Evolutionary conservation across 306 rosid species (phyloP).

Genomic region (Cicer cuneatum): DNA sequence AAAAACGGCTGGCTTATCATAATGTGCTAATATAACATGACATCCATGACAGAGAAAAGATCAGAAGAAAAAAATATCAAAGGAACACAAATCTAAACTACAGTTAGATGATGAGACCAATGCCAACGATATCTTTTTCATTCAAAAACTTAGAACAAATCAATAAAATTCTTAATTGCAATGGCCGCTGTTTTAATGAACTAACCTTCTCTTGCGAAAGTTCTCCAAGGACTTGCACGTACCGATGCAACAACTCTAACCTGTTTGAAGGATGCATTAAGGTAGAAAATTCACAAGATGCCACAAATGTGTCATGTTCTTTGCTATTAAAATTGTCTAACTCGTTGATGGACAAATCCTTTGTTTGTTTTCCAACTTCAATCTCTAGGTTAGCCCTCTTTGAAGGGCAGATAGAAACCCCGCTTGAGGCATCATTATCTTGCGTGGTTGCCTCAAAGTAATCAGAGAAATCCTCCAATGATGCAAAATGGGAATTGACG

Average conservation of each 20-base stretch:
- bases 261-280: slow-evolving; percentile 67
- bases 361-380: slow-evolving; percentile 44
- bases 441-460: slow-evolving; percentile 61
- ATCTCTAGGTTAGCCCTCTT: slow-evolving; percentile 51
- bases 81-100: too few species aligned
- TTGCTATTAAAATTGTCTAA: slow-evolving; percentile 44
- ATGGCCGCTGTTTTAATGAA: slow-evolving; percentile 24
- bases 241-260: slow-evolving; percentile 66
- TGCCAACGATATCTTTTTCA: neutral
- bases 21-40: slow-evolving; percentile 8
- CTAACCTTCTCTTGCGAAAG: slow-evolving; percentile 75
- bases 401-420: slow-evolving; percentile 50
- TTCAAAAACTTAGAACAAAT: neutral
- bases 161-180: neutral
- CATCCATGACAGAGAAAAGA: slow-evolving; percentile 23
- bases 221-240: slow-evolving; percentile 68
- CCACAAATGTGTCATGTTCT: slow-evolving; percentile 41
- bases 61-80: neutral
- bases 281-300: slow-evolving; percentile 49
- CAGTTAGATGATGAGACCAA: neutral
- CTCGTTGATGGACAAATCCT: slow-evolving; percentile 45
- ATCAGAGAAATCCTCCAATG: slow-evolving; percentile 70
- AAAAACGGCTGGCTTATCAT: neutral
- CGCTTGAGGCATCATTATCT: slow-evolving; percentile 46
- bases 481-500: slow-evolving; percentile 62